Evolutionary conservation across 139 green algal genomes (phyloP).

Genomic region (Chlorella sp.): DNA sequence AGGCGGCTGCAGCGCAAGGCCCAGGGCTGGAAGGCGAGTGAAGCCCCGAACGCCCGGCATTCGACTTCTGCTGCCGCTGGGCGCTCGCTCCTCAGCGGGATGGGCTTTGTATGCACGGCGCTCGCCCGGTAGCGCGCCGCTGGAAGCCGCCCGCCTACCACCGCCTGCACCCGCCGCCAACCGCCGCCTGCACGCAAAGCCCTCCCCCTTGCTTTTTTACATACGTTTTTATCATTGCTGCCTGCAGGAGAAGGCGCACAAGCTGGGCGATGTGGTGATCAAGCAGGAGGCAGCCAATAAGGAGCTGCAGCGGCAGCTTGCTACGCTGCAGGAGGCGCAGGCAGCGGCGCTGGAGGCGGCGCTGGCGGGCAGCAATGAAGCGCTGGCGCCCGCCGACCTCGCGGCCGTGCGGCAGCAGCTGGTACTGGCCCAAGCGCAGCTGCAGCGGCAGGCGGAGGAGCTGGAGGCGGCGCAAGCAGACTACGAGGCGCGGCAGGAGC

Average conservation of each 20-base stretch:
- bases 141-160: not conserved
- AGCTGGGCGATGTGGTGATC: slow-evolving; percentile 34
- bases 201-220: not conserved
- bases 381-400: not conserved
- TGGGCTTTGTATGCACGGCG: not conserved
- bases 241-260: slow-evolving; percentile 33
- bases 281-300: slow-evolving; percentile 6
- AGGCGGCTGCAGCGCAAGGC: not conserved
- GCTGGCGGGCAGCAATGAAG: not conserved
- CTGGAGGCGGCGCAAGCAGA: not conserved
- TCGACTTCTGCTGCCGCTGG: too few species aligned
- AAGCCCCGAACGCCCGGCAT: not conserved
- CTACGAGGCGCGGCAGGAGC: slow-evolving; percentile 6
- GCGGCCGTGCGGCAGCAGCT: slow-evolving; percentile 22
- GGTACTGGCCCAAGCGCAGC: slow-evolving; percentile 10
- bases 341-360: slow-evolving; percentile 7
- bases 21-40: not conserved
- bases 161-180: not conserved
- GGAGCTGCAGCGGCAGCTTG: slow-evolving; percentile 25
- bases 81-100: too few species aligned
- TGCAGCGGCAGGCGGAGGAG: not conserved
- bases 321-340: slow-evolving; percentile 1
- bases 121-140: not conserved
- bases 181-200: not conserved
- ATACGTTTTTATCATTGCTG: too few species aligned